A percentile compares a stretch with the other conserved stretches of the same genome.
phyloP scores from a whole-genome alignment of 176 grass and related monocot species.

The Saccharum spontaneum region DNA sequence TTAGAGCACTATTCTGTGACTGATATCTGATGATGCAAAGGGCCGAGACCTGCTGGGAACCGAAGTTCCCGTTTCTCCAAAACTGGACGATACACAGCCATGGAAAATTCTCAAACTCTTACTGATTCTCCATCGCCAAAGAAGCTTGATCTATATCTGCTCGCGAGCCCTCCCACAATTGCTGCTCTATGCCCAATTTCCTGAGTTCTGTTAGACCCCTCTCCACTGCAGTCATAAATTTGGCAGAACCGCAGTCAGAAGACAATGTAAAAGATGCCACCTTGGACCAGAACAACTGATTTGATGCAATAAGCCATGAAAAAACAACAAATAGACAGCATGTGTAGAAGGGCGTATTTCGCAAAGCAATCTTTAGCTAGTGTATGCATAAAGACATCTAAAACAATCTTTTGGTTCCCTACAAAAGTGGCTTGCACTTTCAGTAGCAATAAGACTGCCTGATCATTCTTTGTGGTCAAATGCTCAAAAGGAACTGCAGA shows the following conservation, averaged over 20 bases:
- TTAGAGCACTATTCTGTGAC: not conserved
- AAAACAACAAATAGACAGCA: not conserved
- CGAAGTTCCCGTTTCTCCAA: slow-evolving; percentile 39
- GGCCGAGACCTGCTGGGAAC: slow-evolving; percentile 22
- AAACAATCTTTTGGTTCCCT: not conserved
- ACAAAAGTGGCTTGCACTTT: not conserved
- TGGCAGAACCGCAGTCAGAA: slow-evolving; percentile 6
- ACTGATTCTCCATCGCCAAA: slow-evolving; percentile 47
- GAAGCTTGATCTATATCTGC: slow-evolving; percentile 72
- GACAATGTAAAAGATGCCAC: not conserved
- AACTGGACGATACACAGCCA: slow-evolving; percentile 36
- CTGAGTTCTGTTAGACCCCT: slow-evolving; percentile 88
- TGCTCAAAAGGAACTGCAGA: not conserved
- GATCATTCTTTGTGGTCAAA: not conserved
- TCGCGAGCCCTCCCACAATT: slow-evolving; percentile 83
- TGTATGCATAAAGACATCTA: not conserved
- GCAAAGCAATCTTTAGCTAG: not conserved
- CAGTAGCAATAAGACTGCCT: not conserved
- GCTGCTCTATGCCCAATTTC: slow-evolving; percentile 81
- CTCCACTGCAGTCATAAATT: slow-evolving; percentile 73
- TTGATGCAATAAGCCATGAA: not conserved
- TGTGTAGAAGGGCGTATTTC: not conserved
- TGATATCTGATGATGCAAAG: slow-evolving; percentile 4
- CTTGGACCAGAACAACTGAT: not conserved
- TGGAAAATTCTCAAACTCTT: slow-evolving; percentile 27